Conservation (phyloP, 495 filamentous ascomycete genomes). For the Lepidopterella palustris region DNA sequence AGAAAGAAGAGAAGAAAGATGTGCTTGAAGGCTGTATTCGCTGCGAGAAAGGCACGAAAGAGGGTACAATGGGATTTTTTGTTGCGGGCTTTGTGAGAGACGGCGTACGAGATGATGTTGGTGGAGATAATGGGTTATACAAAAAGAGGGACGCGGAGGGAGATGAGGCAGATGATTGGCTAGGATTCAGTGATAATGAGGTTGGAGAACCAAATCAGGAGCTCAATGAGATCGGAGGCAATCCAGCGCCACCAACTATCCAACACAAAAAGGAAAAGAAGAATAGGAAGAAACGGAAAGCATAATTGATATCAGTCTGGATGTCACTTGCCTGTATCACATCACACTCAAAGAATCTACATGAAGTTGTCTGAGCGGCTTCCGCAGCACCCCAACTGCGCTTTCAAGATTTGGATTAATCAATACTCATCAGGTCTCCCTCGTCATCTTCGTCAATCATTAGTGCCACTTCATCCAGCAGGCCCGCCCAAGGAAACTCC, state of each 20-base stretch:
- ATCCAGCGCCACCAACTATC: background rate
- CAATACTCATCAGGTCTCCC: no score
- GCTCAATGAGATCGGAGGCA: background rate
- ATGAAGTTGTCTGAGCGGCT: no score
- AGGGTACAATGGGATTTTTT: slow-evolving; percentile 72
- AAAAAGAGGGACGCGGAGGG: slow-evolving; percentile 24
- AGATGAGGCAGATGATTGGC: slow-evolving; percentile 39
- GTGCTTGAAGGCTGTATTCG: slow-evolving; percentile 72
- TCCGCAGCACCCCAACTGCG: no score
- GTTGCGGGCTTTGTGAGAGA: slow-evolving; percentile 60
- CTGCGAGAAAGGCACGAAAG: slow-evolving; percentile 69
- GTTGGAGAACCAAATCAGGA: background rate
- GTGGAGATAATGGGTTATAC: background rate
- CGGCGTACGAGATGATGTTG: background rate
- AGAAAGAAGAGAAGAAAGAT: slow-evolving; percentile 26
- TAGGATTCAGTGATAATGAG: slow-evolving; percentile 39
- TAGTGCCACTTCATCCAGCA: no score
- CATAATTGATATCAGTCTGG: no score
- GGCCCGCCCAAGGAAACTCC: no score
- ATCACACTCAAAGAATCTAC: no score
- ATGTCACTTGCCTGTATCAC: no score
- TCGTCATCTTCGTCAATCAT: no score
- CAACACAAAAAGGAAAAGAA: background rate
- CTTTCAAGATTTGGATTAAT: no score
- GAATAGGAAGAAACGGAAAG: no score